Evolutionary conservation across 2,329 filamentous ascomycete species (phyloP), one percentile per base, ranked within the genome.

Genomic region (Chrysoporthe deuterocubensis): DNA sequence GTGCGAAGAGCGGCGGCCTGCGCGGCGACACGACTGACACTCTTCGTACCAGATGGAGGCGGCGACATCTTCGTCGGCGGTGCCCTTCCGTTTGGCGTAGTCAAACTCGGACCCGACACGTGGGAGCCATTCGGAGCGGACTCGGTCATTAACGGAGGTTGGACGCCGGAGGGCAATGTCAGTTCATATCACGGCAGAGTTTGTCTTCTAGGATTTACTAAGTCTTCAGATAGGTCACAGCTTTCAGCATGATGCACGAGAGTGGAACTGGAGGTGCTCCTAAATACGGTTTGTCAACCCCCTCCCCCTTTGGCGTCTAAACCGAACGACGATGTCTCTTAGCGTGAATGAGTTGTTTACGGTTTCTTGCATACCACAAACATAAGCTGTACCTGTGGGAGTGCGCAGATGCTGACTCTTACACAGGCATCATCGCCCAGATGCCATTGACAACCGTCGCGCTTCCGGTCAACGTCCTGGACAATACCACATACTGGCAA

Each of bases 211-310:
- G 16, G 8, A 26, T 26, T 13, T 56, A 18, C 52, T 56, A 18
- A 43, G 14, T 2, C 42, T 21, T 4, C 7, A 16, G 1, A 26
- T 16, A 61, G 59, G 59, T 61, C 2, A 84, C 82, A 0, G 83
- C 78, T 2, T 82, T 85, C 70, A 83, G 81, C 26, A 82, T 86
- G 81, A 81, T 86, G 75, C 85, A 87, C 67, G 85, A 85, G 69
- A 82, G 81, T 64, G 85, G 85, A 0, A 89, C 85, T 0, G 87
- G 87, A 16, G 87, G 87, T 0, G 82, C 82, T 11, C 84, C 87
- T 0, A 89, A 87, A 67, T 89, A 89, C 67, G 87, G 86, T 0
- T 32, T 42, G 59, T 48, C 13, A 60, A 26, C 40, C 26, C 9
- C 11, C 1, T 13, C 34, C 34, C 7, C 11, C 4, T 11, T 7